phyloP scores from a whole-genome alignment of 768 basidiomycete species.

The Pleurotus pulmonarius region DNA sequence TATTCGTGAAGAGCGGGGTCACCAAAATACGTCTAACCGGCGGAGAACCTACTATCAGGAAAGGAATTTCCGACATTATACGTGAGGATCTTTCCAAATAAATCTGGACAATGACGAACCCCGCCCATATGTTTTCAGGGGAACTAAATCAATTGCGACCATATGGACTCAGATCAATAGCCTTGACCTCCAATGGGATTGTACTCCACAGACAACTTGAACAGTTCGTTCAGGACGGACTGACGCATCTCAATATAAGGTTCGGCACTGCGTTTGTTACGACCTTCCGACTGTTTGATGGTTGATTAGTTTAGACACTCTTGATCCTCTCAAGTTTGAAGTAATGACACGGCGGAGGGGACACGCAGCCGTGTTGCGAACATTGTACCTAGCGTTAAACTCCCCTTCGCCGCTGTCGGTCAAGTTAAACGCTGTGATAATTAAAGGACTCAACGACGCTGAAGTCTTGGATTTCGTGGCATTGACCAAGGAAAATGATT shows the following conservation, averaged over 20 bases:
- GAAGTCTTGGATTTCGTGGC: slow-evolving; percentile 79
- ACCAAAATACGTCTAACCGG: slow-evolving; percentile 87
- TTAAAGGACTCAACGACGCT: slow-evolving; percentile 78
- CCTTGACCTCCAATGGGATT: slow-evolving; percentile 85
- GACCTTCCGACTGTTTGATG: neutral
- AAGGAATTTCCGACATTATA: slow-evolving; percentile 67
- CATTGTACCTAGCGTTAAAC: slow-evolving; percentile 60
- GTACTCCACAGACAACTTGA: slow-evolving; percentile 72
- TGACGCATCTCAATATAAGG: slow-evolving; percentile 76
- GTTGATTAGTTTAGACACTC: slow-evolving; percentile 65
- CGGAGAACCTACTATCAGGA: slow-evolving; percentile 84
- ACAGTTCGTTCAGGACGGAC: slow-evolving; percentile 60
- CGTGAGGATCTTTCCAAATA: slow-evolving; percentile 34
- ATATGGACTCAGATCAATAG: slow-evolving; percentile 68
- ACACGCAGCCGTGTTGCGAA: slow-evolving; percentile 68
- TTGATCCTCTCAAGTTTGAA: slow-evolving; percentile 86
- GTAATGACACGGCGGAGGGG: slow-evolving; percentile 79
- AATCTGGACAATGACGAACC: neutral
- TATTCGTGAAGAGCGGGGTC: slow-evolving; percentile 82
- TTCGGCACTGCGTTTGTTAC: slow-evolving; percentile 16
- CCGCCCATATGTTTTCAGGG: neutral
- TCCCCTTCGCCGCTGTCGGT: slow-evolving; percentile 50
- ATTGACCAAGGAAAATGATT: slow-evolving; percentile 56
- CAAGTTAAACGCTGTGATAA: slow-evolving; percentile 83
- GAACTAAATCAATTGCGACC: slow-evolving; percentile 53